Percentiles rank a stretch among this genome's conserved stretches.
Evolutionary conservation across 2,329 filamentous ascomycete species (phyloP).

Genomic region (Cercospora sp.): DNA sequence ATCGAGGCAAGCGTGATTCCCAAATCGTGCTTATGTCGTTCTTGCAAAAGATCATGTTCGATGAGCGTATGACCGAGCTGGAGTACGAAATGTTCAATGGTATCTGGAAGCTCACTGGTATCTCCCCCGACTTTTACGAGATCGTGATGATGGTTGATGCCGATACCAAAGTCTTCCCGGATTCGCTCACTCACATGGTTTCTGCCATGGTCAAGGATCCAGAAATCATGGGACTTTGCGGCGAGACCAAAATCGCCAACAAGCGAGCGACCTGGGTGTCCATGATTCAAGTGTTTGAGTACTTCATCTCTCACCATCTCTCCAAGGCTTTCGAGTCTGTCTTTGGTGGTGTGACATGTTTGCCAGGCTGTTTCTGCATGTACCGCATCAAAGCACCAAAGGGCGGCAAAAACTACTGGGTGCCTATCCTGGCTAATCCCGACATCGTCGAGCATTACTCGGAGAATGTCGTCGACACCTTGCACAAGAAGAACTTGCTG

Average conservation of each 20-base stretch:
- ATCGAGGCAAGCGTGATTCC: constrained; percentile 97
- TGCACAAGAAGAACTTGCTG: constrained; percentile 96
- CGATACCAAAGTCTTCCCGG: constrained; percentile 98
- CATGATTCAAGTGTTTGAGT: constrained; percentile 98
- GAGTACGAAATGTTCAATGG: constrained; percentile 99
- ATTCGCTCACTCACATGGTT: constrained; percentile 97
- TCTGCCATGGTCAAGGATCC: constrained; percentile 99
- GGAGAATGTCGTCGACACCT: constrained; percentile 95
- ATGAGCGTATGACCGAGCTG: constrained; percentile 98
- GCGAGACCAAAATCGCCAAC: constrained; percentile 99
- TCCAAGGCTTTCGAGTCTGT: constrained; percentile 97
- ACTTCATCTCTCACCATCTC: constrained; percentile 97
- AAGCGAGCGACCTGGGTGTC: constrained; percentile 93
- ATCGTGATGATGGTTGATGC: constrained; percentile 98
- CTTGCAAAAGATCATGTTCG: constrained; percentile 99
- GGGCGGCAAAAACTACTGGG: constrained; percentile 98
- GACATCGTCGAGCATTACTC: constrained; percentile 99
- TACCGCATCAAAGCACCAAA: constrained; percentile 99
- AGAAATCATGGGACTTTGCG: constrained; percentile 98
- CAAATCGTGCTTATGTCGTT: constrained; percentile 99
- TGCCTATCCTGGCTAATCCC: constrained; percentile 95
- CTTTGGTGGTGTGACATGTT: constrained; percentile 97
- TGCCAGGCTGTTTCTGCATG: constrained; percentile 99
- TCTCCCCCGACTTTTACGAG: constrained; percentile 97
- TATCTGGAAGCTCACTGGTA: constrained; percentile 96